Conservation (phyloP, 31 red algal species). For the Porphyra umbilicalis region DNA sequence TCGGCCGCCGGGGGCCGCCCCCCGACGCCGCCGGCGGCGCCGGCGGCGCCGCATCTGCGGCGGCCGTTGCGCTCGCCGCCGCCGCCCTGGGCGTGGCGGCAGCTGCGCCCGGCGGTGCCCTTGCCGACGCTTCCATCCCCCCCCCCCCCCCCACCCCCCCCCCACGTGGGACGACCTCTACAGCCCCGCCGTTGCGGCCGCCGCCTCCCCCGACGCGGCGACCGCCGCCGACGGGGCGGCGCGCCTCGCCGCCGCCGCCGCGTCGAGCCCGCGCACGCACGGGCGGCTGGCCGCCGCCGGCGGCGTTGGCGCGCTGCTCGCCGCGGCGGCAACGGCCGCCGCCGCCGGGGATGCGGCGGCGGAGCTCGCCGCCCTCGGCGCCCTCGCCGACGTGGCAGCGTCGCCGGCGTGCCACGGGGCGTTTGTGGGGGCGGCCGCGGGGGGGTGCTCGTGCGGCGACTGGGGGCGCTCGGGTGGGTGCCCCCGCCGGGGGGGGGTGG, state of each 20-base stretch:
- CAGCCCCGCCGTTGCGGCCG: not conserved
- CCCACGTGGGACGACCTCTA: not conserved
- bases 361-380: not conserved
- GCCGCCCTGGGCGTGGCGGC: not conserved
- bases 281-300: not conserved
- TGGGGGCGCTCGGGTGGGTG: not conserved
- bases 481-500: not conserved
- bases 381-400: not conserved
- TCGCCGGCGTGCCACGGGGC: not conserved
- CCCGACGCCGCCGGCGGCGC: not conserved
- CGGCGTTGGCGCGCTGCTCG: not conserved
- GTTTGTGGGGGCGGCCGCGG: not conserved
- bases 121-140: too few relatives aligned
- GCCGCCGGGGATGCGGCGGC: not conserved
- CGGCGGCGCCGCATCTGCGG: too few relatives aligned
- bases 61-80: not conserved
- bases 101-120: not conserved
- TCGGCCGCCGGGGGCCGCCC: not conserved
- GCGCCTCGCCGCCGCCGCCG: not conserved
- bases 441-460: not conserved
- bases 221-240: not conserved
- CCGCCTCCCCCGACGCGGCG: not conserved
- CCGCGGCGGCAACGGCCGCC: not conserved
- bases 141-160: not conserved
- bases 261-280: not conserved